Evolutionary conservation across 495 filamentous ascomycete species (phyloP), one percentile per base, ranked within the genome.

Genomic region (Trichocladium antarcticum): DNA sequence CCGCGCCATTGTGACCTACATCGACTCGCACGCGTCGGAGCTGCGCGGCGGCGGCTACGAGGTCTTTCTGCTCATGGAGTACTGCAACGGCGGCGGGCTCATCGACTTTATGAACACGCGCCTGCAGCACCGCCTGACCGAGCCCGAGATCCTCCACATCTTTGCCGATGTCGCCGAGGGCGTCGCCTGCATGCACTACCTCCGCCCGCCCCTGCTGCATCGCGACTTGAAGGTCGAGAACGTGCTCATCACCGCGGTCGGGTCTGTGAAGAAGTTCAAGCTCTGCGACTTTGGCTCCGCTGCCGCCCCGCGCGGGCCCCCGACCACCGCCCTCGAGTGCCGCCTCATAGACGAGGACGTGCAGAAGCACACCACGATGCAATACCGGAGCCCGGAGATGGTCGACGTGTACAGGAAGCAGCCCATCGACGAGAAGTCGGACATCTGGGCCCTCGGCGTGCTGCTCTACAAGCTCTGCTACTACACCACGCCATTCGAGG

Each of bases 51-150:
- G 89, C 36, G 92, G 92, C 29, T 98, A 95, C 64, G 92, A 98
- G 67, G 92, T 98, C 37, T 98, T 98, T 68, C 64, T 98, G 57
- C 79, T 98, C 47, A 98, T 98, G 92, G 92, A 98, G 65, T 97
- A 83, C 67, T 82, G 78, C 60, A 76, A 79, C 53, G 78, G 78
- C 57, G 92, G 93, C 54, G 93, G 92, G 22, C 68, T 98, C 58
- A 98, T 98, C 63, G 92, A 98, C 69, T 98, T 97, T 68, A 98
- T 98, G 92, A 98, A 98, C 67, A 98, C 92, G 32, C 80, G 92
- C 28, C 70, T 98, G 53, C 92, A 97, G 67, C 87, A 97, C 64
- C 87, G 92, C 36, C 75, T 98, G 63, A 98, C 89, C 37, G 92
- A 98, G 72, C 89, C 93, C 32, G 92, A 98, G 70, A 89, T 98